Conservation (phyloP, 208 protist species). For the Trypanosoma scelopori region DNA sequence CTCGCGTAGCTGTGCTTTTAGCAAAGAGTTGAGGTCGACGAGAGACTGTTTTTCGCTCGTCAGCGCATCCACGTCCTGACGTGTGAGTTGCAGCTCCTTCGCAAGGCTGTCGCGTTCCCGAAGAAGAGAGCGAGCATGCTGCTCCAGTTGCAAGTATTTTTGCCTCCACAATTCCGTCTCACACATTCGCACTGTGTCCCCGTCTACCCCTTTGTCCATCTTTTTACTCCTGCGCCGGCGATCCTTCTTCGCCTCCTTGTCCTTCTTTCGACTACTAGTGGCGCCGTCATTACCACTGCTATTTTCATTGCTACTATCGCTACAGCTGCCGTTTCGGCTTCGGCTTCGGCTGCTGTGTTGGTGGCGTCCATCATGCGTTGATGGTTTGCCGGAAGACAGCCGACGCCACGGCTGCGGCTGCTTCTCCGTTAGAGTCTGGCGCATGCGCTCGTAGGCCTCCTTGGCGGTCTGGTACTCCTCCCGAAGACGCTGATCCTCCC, state of each 20-base stretch:
- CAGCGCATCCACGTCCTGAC: conserved; percentile 50
- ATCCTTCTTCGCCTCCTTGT: background rate
- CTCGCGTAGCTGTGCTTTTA: conserved; percentile 85
- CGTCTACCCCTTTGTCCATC: background rate
- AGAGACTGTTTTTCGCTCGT: conserved; percentile 74
- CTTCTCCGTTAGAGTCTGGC: conserved; percentile 36
- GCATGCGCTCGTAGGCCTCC: conserved; percentile 56
- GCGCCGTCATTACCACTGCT: conserved; percentile 10
- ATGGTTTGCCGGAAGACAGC: conserved; percentile 11
- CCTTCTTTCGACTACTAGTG: background rate
- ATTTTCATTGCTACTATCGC: conserved; percentile 5
- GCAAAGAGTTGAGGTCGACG: conserved; percentile 78
- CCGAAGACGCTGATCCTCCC: conserved; percentile 23
- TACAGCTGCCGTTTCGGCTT: conserved; percentile 5
- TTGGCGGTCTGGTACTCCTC: conserved; percentile 49
- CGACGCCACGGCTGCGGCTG: conserved; percentile 24
- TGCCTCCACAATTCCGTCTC: conserved; percentile 80
- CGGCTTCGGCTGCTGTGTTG: background rate
- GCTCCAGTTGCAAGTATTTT: conserved; percentile 74
- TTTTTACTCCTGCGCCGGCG: background rate
- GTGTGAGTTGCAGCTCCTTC: conserved; percentile 44
- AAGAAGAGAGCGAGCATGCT: conserved; percentile 59
- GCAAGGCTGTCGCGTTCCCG: conserved; percentile 64
- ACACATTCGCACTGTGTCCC: conserved; percentile 32
- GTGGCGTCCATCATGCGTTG: conserved; percentile 12